Conservation (phyloP, 78 protist genomes). For the Pigoraptor vietnamica region DNA sequence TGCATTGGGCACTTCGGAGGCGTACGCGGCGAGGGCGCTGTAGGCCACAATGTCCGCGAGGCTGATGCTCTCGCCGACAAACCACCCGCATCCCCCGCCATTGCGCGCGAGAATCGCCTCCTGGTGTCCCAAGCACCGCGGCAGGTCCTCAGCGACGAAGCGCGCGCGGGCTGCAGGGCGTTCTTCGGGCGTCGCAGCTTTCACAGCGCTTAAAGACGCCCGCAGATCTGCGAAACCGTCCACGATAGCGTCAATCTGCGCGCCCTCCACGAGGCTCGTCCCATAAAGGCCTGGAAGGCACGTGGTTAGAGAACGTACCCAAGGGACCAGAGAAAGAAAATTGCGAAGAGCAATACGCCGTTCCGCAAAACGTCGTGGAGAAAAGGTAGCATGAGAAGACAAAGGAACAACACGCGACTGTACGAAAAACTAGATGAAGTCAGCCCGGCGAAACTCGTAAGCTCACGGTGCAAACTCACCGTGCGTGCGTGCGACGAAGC, state of each 20-base stretch:
- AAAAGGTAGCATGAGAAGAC: too few relatives aligned
- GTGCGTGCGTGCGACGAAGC: background rate
- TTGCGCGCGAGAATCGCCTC: background rate
- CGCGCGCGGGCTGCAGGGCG: background rate
- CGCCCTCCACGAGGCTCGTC: background rate
- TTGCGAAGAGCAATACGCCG: too few relatives aligned
- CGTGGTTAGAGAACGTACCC: too few relatives aligned
- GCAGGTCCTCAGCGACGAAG: background rate
- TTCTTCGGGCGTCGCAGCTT: background rate
- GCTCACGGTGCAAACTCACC: too few relatives aligned
- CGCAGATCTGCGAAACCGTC: background rate
- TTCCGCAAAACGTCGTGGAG: too few relatives aligned
- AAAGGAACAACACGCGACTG: too few relatives aligned
- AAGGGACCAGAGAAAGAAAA: too few relatives aligned
- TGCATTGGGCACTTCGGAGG: background rate
- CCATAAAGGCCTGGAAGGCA: background rate
- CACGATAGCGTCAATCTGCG: background rate
- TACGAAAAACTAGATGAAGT: too few relatives aligned
- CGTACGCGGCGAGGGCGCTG: background rate
- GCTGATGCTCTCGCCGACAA: background rate
- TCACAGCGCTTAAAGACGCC: background rate
- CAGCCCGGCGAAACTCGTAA: too few relatives aligned
- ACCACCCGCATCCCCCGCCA: background rate
- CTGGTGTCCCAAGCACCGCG: background rate
- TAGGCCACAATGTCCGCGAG: background rate